Evolutionary conservation across 371 early-diverging fungal genomes (phyloP).

Genomic region (Fennellomyces sp.): DNA sequence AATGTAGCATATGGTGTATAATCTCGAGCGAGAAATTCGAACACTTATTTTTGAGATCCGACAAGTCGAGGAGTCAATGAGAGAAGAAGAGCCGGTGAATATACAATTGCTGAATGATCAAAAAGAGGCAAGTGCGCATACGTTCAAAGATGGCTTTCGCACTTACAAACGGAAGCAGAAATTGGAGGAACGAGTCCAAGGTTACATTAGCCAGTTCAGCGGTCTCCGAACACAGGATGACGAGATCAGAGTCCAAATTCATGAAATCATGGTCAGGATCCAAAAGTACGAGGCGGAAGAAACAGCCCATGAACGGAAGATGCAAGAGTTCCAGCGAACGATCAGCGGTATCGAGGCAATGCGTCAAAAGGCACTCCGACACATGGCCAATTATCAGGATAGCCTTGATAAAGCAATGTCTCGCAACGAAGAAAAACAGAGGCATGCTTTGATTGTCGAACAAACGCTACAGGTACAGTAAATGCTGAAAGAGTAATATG

Average conservation of each 20-base stretch:
- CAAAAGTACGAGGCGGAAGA: slow-evolving; percentile 14
- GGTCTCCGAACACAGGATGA: slow-evolving; percentile 7
- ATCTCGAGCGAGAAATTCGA: neutral
- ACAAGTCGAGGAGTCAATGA: slow-evolving; percentile 42
- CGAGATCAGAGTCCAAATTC: neutral
- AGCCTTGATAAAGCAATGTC: no score
- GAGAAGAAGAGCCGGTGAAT: slow-evolving; percentile 71
- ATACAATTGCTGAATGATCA: slow-evolving; percentile 57
- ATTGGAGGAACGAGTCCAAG: slow-evolving; percentile 12
- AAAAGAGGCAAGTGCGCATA: slow-evolving; percentile 44
- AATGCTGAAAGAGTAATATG: neutral
- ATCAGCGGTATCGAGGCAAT: no score
- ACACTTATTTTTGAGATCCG: neutral
- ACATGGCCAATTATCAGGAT: no score
- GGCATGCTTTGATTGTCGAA: no score
- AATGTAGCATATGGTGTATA: neutral
- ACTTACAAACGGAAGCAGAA: no score
- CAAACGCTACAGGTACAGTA: no score
- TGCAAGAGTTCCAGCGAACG: slow-evolving; percentile 9
- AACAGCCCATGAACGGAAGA: slow-evolving; percentile 3
- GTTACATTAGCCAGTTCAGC: slow-evolving; percentile 14
- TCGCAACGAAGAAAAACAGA: no score
- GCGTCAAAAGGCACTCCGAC: no score
- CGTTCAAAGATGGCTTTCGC: no score
- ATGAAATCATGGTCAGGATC: slow-evolving; percentile 10